Evolutionary conservation across 2,329 filamentous ascomycete genomes (phyloP).

Genomic region (Sporothrix phasma): DNA sequence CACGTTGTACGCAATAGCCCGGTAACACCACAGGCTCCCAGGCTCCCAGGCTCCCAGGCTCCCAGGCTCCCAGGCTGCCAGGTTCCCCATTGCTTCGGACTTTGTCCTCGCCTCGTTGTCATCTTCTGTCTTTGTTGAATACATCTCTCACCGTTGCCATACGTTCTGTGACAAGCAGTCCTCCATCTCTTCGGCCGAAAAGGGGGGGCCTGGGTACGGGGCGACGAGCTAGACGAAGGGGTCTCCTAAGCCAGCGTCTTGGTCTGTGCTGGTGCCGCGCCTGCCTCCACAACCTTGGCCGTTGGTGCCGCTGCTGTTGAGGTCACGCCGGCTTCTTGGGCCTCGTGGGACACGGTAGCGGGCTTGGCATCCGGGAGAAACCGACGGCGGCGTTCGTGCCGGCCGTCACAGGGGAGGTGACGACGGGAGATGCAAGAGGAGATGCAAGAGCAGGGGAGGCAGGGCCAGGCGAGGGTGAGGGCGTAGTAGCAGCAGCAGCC

Average conservation of each 20-base stretch:
- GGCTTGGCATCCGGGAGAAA: background rate
- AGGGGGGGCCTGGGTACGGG: background rate
- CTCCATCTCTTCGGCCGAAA: constrained; percentile 2
- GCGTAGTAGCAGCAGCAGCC: background rate
- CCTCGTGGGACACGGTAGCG: constrained; percentile 24
- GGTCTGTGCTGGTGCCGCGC: background rate
- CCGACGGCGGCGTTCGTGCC: constrained; percentile 17
- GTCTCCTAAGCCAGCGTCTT: background rate
- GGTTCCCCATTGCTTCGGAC: too few relatives aligned
- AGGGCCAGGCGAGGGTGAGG: background rate
- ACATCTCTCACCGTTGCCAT: background rate
- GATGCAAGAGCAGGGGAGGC: background rate
- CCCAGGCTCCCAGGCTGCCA: too few relatives aligned
- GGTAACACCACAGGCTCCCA: too few relatives aligned
- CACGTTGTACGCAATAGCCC: background rate
- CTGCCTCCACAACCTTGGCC: constrained; percentile 20
- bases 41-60: too few relatives aligned
- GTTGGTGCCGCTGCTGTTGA: constrained; percentile 19
- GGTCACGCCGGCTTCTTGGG: constrained; percentile 39
- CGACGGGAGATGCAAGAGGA: background rate
- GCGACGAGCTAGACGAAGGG: background rate
- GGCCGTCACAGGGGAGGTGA: background rate
- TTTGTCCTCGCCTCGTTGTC: background rate
- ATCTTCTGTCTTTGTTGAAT: too few relatives aligned
- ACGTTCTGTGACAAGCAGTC: constrained; percentile 8